Base-by-base conservation (phyloP, 305 asterid genomes). In the Plantago lanceolata region DNA sequence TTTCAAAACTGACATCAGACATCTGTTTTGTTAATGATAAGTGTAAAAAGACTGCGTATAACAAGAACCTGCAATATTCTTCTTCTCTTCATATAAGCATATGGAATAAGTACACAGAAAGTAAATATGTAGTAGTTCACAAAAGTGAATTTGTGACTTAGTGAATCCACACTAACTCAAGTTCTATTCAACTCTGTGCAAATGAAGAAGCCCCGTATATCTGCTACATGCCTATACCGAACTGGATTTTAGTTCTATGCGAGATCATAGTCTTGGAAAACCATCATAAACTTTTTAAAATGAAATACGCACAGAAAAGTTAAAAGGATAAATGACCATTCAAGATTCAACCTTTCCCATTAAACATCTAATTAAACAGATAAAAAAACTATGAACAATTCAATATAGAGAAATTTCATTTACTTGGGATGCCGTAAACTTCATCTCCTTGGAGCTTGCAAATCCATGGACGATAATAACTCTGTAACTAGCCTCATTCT, bases 361-460 rank as follows among this genome's bases (percentile, higher is more conserved):
- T 18, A 2, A 26, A 26, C 43, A 2, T 35, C 14, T 55, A 15
- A 26, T 55, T 14, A 0, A 55, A 55, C 19, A 26, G 18, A 6
- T 26, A 16, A 50, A 57, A 17, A 28, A 0, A 15, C n/a, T 52
- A 33, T 5, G 20, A 61, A 64, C 50, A 29, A 51, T 49, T 54
- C 54, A n/a, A 45, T 28, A 35, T 28, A 24, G 50, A 35, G 21
- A 66, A 40, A 18, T 8, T 9, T 33, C 7, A 69, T 35, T 68
- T 74, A 89, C 96, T 76, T 86, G 81, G 62, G 96, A 72, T 21
- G 90, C 95, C 83, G 78, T 75, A 65, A 92, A 89, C 63, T 74
- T 81, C 98, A 89, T 89, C 16, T 92, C 97, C 75, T 89, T 89
- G 67, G 86, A 73, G 82, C 98, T 91, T 37, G 76, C 98, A 75